Conservation (phyloP, 345 rosid genomes). For the Hibiscus mutabilis region DNA sequence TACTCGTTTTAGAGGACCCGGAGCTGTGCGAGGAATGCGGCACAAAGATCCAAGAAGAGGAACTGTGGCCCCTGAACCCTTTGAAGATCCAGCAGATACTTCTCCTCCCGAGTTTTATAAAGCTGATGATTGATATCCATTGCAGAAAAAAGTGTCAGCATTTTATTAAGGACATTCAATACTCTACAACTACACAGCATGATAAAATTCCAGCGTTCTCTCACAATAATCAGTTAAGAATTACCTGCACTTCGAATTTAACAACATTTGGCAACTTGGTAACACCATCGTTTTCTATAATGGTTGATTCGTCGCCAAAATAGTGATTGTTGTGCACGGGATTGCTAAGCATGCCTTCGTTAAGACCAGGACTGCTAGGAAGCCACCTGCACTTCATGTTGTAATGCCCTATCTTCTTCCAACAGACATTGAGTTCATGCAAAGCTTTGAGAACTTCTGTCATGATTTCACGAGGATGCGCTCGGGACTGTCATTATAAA, state of each 20-base stretch:
- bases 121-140: constrained; percentile 40
- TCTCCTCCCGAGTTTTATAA: constrained; percentile 80
- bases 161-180: neutral
- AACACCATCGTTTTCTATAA: constrained; percentile 46
- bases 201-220: no score
- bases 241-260: constrained; percentile 93
- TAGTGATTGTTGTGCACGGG: constrained; percentile 40
- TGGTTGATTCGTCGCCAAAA: constrained; percentile 64
- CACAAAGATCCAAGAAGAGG: constrained; percentile 89
- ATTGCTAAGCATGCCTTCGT: constrained; percentile 59
- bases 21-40: constrained; percentile 81
- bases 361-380: constrained; percentile 47
- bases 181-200: neutral
- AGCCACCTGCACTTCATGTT: constrained; percentile 96
- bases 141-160: neutral
- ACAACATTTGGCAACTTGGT: constrained; percentile 53
- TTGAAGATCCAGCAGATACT: constrained; percentile 86
- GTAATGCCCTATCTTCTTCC: constrained; percentile 97
- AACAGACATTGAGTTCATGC: constrained; percentile 73
- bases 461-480: constrained; percentile 91
- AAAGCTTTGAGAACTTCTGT: constrained; percentile 76
- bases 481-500: constrained; percentile 54
- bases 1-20: constrained; percentile 47
- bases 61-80: constrained; percentile 85
- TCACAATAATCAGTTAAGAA: neutral